Base-by-base conservation (phyloP, 75 land plant species). In the Cunninghamia lanceolata region DNA sequence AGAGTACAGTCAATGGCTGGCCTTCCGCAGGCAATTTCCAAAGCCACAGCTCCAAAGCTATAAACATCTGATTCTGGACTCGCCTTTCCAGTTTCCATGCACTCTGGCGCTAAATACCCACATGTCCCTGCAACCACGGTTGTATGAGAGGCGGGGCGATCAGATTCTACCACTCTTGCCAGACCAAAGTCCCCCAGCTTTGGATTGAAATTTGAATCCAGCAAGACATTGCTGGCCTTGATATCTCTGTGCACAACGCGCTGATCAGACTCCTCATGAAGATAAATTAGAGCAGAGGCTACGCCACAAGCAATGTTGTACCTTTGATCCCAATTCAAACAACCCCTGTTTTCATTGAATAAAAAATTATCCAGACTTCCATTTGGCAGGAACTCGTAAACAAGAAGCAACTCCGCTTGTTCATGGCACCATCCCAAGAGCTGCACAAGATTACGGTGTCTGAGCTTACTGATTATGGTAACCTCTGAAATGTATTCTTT, bases 231-330 rank as follows among this genome's bases (percentile, higher is more conserved):
- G 76, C 99, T 94, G 30, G 97, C 85, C 83, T 97, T 97, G 45
- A 97, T 89, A 74, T 96, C 99, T 39, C 99, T 81, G 84, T 96
- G 99, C 7, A 95, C 88, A n/a, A 96, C 93, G 80, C 93, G 93
- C 89, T 91, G 97, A 54, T 95, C 96, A 80, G 94, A 96, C 81
- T 96, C 99, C 32, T 93, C 89, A 54, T 96, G 99, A 36, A 96
- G 68, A 56, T 95, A 96, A 3, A 89, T 82, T 5, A 96, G 86
- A 0, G 89, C 97, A 25, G 91, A 91, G 39, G 97, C 94, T 21
- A 95, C 45, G 0, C 94, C 99, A n/a, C 91, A 54, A 0, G 90
- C 92, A 3, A 91, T 90, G 39, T 91, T 94, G 83, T 90, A 89
- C 40, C 99, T 88, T 45, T 86, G 86, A 19, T 84, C 43, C 97